Evolutionary conservation across 2,329 filamentous ascomycete species (phyloP), one percentile per base, ranked within the genome.

Genomic region (Arthroderma sp.): DNA sequence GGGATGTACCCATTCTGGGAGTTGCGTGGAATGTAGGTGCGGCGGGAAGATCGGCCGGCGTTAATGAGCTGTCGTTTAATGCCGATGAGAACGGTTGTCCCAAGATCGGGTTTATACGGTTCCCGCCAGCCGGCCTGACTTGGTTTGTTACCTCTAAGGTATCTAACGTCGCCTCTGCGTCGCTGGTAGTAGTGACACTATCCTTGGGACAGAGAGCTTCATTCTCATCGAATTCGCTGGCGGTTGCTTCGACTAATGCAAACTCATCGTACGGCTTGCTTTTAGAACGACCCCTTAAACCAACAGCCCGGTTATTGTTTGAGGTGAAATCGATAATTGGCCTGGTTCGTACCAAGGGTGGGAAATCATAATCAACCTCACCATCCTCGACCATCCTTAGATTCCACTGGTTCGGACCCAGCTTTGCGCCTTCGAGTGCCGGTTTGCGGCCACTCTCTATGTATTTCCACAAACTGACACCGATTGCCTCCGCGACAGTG

Each of bases 261-360:
- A 81, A 81, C 50, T 81, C 78, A 53, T 81, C 78, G 62, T 77
- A 81, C 1, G 75, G 75, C 55, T 78, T 80, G 38, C 78, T 78
- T 47, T 77, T 65, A 37, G 74, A 71, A 42, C 78, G 65, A 4
- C 73, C 71, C 43, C 77, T 68, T 42, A 70, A 53, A 10, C 60
- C 63, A 27, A 60, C 73, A 29, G 73, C 74, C 36, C 77, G 70
- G 50, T 78, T 80, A 57, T 81, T 81, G 61, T 81, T 81, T 2
- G 75, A 79, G 0, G 78, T 79, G 53, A 81, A 81, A 53, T 81
- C 77, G 3, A 71, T 69, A 44, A 81, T 69, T 1, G 75, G 71
- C 50, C 73, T 69, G 22, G 70, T 74, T 31, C 77, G 68, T 6
- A 66, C 69, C 30, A 81, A 60, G 1, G 77, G 69, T 4, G 77